A percentile compares a stretch with the other conserved stretches of the same genome.
Conservation (phyloP, 164 flowering plant genomes). For the Liriodendron chinense region DNA sequence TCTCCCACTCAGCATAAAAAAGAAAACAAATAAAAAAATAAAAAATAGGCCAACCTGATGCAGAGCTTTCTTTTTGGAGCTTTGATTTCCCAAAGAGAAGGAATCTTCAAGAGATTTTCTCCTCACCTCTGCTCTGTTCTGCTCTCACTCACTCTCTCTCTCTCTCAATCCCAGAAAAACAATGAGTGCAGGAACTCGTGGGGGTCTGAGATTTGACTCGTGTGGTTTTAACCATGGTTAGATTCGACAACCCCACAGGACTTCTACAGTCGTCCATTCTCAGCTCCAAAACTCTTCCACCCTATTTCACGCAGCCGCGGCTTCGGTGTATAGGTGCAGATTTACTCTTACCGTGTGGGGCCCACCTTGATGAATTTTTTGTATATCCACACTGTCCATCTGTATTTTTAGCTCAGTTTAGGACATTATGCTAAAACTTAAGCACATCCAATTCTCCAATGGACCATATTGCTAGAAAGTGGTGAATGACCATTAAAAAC, state of each 20-base stretch:
- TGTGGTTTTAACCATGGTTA: slow-evolving; percentile 3
- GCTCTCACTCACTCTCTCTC: slow-evolving; percentile 7
- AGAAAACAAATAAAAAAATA: background rate
- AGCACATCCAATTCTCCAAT: too few species aligned
- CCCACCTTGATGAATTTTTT: too few species aligned
- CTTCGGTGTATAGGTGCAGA: too few species aligned
- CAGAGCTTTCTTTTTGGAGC: slow-evolving; percentile 1
- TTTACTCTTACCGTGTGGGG: too few species aligned
- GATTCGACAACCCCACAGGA: background rate
- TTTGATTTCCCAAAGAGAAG: background rate
- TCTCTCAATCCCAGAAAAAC: background rate
- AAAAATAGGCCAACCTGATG: slow-evolving; percentile 8
- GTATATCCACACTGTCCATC: too few species aligned
- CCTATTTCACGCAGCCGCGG: too few species aligned
- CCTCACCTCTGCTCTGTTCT: background rate
- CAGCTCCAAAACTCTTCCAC: too few species aligned
- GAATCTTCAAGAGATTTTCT: background rate
- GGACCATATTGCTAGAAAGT: too few species aligned
- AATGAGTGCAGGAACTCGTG: background rate
- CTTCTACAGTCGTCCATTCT: background rate
- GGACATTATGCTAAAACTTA: too few species aligned
- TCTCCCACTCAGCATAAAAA: background rate
- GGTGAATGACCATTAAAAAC: too few species aligned
- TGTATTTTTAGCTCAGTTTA: too few species aligned
- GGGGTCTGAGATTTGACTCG: background rate